Conservation (phyloP, 2,329 filamentous ascomycete genomes). For the Emergomyces pasteurianus region DNA sequence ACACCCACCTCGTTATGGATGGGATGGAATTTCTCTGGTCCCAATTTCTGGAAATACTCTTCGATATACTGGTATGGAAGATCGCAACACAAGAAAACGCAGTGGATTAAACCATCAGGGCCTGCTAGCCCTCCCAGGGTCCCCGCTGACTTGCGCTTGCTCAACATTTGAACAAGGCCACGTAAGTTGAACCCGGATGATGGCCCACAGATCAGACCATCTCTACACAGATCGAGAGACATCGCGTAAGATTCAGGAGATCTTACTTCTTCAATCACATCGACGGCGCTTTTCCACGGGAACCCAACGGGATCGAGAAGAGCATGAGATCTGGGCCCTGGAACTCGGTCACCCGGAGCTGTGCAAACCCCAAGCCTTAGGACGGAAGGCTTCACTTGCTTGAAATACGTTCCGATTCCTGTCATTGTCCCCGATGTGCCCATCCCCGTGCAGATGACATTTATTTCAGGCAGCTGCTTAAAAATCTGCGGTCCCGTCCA, state of each 20-base stretch:
- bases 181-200: slow-evolving; percentile 49
- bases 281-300: slow-evolving; percentile 46
- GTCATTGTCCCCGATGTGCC: slow-evolving; percentile 42
- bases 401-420: slow-evolving; percentile 41
- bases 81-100: slow-evolving; percentile 52
- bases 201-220: slow-evolving; percentile 49
- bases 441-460: slow-evolving; percentile 45
- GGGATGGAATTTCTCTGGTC: slow-evolving; percentile 35
- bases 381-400: slow-evolving; percentile 33
- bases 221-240: slow-evolving; percentile 43
- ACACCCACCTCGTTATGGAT: slow-evolving; percentile 37
- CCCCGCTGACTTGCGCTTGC: slow-evolving; percentile 36
- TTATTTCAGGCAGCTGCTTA: slow-evolving; percentile 45
- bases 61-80: slow-evolving; percentile 52
- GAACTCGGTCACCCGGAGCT: slow-evolving; percentile 44
- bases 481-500: slow-evolving; percentile 51
- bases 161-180: slow-evolving; percentile 41
- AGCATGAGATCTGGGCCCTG: slow-evolving; percentile 45
- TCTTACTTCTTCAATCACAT: slow-evolving; percentile 45
- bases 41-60: slow-evolving; percentile 48
- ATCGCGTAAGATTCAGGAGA: slow-evolving; percentile 42
- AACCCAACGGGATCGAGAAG: slow-evolving; percentile 42
- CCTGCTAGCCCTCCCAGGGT: slow-evolving; percentile 35
- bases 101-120: slow-evolving; percentile 36
- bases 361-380: slow-evolving; percentile 42